Conservation (phyloP, 371 early-diverging fungal genomes). For the Sporodiniella umbellata region DNA sequence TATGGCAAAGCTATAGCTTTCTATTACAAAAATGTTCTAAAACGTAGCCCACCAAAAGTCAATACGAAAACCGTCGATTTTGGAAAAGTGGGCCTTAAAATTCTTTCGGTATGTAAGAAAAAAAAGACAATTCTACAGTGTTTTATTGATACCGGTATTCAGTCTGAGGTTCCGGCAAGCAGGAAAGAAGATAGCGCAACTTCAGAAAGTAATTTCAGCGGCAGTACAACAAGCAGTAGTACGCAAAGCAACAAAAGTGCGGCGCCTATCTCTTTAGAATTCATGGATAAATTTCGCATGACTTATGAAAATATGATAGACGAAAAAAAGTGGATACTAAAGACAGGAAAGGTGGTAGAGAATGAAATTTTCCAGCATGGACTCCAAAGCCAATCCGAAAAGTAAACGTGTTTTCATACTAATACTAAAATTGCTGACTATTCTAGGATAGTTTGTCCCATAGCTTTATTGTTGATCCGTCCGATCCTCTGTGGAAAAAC, state of each 20-base stretch:
- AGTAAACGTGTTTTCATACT: slow-evolving; percentile 18
- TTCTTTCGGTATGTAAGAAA: neutral
- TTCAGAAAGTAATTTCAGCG: slow-evolving; percentile 3
- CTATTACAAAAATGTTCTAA: slow-evolving; percentile 3
- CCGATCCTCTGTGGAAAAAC: slow-evolving; percentile 13
- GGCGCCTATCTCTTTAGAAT: slow-evolving; percentile 5
- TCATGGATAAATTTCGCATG: slow-evolving; percentile 11
- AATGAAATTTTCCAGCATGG: slow-evolving; percentile 18
- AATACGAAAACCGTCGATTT: neutral
- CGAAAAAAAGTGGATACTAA: slow-evolving; percentile 18
- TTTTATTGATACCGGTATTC: slow-evolving; percentile 1
- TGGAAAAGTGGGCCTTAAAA: neutral
- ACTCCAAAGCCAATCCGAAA: slow-evolving; percentile 12
- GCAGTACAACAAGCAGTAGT: slow-evolving; percentile 6
- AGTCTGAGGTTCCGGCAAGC: neutral
- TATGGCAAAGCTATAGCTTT: slow-evolving; percentile 8
- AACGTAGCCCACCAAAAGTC: slow-evolving; percentile 2
- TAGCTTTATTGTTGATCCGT: slow-evolving; percentile 18
- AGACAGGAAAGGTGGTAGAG: slow-evolving; percentile 19
- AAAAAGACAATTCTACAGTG: neutral
- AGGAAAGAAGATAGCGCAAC: slow-evolving; percentile 1
- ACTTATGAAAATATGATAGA: slow-evolving; percentile 11
- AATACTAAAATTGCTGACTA: slow-evolving; percentile 5
- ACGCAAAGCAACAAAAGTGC: slow-evolving; percentile 6
- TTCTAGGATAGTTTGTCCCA: slow-evolving; percentile 16